Evolutionary conservation across 306 rosid species (phyloP), one percentile per base, ranked within the genome.

Genomic region (Myrica gale): DNA sequence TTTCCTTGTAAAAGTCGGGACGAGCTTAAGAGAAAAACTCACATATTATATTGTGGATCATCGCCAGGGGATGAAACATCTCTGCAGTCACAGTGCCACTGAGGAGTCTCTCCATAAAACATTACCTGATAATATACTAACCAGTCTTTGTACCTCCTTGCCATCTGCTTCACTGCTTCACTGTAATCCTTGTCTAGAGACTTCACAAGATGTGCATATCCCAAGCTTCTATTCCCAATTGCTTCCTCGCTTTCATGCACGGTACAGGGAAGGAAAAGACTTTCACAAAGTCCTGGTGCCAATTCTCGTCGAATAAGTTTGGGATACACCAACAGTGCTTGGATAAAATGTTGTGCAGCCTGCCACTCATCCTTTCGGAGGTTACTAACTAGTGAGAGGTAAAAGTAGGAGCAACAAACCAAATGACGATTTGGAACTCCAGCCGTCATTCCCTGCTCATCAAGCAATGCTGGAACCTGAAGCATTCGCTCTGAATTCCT

Each of bases 311-410:
- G 82, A 82, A 91, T 86, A 78, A 89, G 76, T 45, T 15, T 78
- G 4, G 97, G 97, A 4, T 87, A 84, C 10, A 91, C 97, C 85
- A 89, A 73, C 17, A 91, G 85, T 12, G 97, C 89, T 80, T 91
- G 97, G 3, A 91, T 87, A 79, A 91, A 89, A 89, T 91, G 92
- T 67, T 89, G 83, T 2, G 92, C 97, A 50, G 90, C 85, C 70
- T 91, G 97, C 92, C 93, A 91, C 78, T 89, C 94, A 63, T 91
- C 93, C 45, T 86, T 84, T 32, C 83, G 94, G 17, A 91, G 86
- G 6, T 76, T 91, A 72, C 89, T 84, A 8, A 91, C 89, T 39
- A 86, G 69, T 0, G 97, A 84, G 71, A 91, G 90, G 71, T 88
- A 91, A 79, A 91, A 89, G 79, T 87, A 91, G 5, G 97, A 89